phyloP scores from a whole-genome alignment of 768 basidiomycete species.

The Suillus tomentosus region DNA sequence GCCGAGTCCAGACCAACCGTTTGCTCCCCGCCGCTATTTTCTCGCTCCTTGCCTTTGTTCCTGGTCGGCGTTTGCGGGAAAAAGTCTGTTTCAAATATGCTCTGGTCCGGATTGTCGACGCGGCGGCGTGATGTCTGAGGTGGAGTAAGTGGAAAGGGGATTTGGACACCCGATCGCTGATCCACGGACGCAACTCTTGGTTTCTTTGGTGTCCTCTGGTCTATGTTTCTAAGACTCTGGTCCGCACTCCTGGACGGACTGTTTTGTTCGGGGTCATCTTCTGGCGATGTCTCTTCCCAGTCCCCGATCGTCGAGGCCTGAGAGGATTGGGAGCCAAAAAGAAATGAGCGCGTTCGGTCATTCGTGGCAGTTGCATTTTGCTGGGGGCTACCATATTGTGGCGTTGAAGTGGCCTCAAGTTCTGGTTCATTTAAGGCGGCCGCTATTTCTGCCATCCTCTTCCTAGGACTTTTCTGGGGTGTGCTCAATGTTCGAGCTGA shows the following conservation, averaged over 20 bases:
- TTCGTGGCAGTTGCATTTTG: constrained; percentile 12
- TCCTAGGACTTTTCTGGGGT: constrained; percentile 6
- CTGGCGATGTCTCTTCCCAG: constrained; percentile 19
- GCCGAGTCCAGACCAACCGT: constrained; percentile 17
- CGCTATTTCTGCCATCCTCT: constrained; percentile 2
- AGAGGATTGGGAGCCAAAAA: constrained; percentile 19
- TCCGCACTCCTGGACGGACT: no score
- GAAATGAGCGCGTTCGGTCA: neutral
- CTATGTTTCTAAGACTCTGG: neutral
- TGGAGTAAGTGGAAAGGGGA: constrained; percentile 23
- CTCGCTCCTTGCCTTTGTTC: constrained; percentile 29
- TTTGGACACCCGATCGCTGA: neutral
- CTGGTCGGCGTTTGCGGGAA: constrained; percentile 25
- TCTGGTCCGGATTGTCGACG: constrained; percentile 1
- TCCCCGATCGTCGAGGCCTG: constrained; percentile 29
- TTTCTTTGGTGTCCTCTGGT: constrained; percentile 24
- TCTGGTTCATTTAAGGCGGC: neutral
- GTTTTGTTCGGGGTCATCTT: constrained; percentile 15
- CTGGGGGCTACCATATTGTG: constrained; percentile 10
- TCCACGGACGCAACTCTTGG: constrained; percentile 13
- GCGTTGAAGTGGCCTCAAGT: neutral
- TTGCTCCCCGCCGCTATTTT: constrained; percentile 9
- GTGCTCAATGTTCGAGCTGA: neutral
- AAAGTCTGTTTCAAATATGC: neutral
- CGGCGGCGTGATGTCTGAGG: constrained; percentile 22